Evolutionary conservation across 352 stramenopile species (phyloP).

Genomic region (Phytopythium oedochilum): DNA sequence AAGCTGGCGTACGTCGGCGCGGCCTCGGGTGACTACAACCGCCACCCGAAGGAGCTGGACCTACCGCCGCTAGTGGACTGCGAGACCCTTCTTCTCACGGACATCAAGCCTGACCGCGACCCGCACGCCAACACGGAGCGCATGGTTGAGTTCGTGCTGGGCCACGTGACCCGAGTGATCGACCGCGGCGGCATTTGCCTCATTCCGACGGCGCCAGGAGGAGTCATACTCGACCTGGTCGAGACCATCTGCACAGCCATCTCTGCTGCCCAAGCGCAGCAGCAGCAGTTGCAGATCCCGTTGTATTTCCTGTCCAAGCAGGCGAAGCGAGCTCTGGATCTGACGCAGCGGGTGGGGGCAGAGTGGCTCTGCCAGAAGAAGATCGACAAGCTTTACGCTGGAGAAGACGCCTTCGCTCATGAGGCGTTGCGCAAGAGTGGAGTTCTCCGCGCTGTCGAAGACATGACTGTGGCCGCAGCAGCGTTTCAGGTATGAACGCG

Average conservation of each 20-base stretch:
- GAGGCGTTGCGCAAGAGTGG: slow-evolving; percentile 46
- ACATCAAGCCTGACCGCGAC: slow-evolving; percentile 71
- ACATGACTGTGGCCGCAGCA: slow-evolving; percentile 36
- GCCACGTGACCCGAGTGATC: slow-evolving; percentile 46
- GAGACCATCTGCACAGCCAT: slow-evolving; percentile 54
- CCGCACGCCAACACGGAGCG: slow-evolving; percentile 65
- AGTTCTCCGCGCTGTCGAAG: slow-evolving; percentile 36
- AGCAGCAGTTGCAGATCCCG: slow-evolving; percentile 26
- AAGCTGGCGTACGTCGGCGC: slow-evolving; percentile 69
- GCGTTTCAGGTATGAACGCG: slow-evolving; percentile 40
- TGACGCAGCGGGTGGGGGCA: slow-evolving; percentile 43
- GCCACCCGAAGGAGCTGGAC: slow-evolving; percentile 81
- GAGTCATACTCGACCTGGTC: slow-evolving; percentile 77
- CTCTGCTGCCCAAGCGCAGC: slow-evolving; percentile 38
- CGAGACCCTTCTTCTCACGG: slow-evolving; percentile 72
- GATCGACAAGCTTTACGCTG: slow-evolving; percentile 66
- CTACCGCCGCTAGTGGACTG: slow-evolving; percentile 68
- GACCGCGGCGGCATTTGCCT: slow-evolving; percentile 69
- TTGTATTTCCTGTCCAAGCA: slow-evolving; percentile 68
- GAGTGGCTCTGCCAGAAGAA: slow-evolving; percentile 87
- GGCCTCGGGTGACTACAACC: slow-evolving; percentile 78
- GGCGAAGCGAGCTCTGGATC: slow-evolving; percentile 39
- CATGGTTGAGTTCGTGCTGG: slow-evolving; percentile 67
- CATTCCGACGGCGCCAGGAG: slow-evolving; percentile 46
- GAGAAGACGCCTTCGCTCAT: slow-evolving; percentile 69